A percentile compares a stretch with the other conserved stretches of the same genome.
These are phyloP conservation scores for Candida loeiensis DNA, from an alignment of 805 yeast species.

Conservation along the genomic window DNA sequence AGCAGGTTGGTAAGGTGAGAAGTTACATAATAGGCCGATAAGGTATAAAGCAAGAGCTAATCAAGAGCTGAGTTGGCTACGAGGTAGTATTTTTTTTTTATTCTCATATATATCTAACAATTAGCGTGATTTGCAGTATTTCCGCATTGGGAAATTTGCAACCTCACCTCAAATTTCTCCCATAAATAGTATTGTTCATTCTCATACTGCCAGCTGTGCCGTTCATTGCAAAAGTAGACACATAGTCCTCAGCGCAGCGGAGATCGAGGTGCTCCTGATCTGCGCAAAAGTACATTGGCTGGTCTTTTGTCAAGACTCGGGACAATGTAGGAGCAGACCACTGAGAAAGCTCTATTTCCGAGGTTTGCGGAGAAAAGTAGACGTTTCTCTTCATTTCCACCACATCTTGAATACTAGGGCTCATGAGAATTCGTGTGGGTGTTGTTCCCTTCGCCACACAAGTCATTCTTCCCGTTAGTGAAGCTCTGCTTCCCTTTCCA, in stretches of 20 bases:
- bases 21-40: too few species aligned
- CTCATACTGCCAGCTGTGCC: neutral
- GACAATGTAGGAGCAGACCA: neutral
- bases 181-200: too few species aligned
- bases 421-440: conserved; percentile 2
- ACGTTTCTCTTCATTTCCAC: neutral
- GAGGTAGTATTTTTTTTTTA: too few species aligned
- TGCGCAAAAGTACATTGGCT: conserved; percentile 6
- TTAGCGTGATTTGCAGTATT: neutral
- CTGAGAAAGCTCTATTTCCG: neutral
- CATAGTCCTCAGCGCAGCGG: conserved; percentile 3
- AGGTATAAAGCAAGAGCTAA: too few species aligned
- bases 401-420: conserved; percentile 4
- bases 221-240: neutral
- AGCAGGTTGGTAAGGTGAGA: too few species aligned
- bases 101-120: too few species aligned
- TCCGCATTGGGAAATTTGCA: neutral
- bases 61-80: too few species aligned
- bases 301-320: neutral
- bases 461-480: neutral
- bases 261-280: conserved; percentile 3
- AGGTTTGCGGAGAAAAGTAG: neutral
- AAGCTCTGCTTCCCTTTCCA: neutral
- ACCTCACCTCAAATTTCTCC: neutral
- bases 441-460: neutral